Evolutionary conservation across 2,329 filamentous ascomycete species (phyloP), one percentile per base, ranked within the genome.

Genomic region (Escovopsis weberi): DNA sequence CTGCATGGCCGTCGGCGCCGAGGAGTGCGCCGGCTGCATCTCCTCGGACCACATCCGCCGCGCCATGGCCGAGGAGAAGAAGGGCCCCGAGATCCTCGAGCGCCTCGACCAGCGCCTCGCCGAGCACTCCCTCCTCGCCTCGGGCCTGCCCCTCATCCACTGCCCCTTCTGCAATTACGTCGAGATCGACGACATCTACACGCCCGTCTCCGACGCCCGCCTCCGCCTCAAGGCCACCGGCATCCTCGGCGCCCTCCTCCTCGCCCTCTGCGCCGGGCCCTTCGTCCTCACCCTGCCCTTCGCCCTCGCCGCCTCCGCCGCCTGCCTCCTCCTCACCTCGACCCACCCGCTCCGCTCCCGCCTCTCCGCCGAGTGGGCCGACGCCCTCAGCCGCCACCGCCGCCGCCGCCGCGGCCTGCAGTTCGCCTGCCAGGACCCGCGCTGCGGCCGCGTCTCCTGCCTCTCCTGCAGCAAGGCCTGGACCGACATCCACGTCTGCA

Each of bases 131-230:
- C 71, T 98, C 2, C 62, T 83, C 26, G 79, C 82, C 43, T 84
- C 82, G 23, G 73, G 77, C 19, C 63, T 94, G 6, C 80, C 83
- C 3, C 72, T 96, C 2, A 70, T 91, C 39, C 79, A 80, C 34
- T 96, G 91, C 54, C 87, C 88, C 0, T 95, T 93, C 57, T 98
- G 89, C 67, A 72, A 72, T 50, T 98, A 96, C 56, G 86, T 86
- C 30, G 91, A 96, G 65, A 71, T 87, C 26, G 86, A 95, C 59
- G 80, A 85, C 43, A 65, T 82, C 15, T 85, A 84, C 56, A 66
- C 80, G 19, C 78, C 77, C 10, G 62, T 62, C 38, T 61, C 62
- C 41, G 69, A 75, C 44, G 61, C 72, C 23, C 63, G 64, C 23
- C 74, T 80, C 57, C 74, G 67, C 37, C 59, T 84, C 44, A 74